Conservation (phyloP, 306 rosid genomes). For the Fragaria iinumae region DNA sequence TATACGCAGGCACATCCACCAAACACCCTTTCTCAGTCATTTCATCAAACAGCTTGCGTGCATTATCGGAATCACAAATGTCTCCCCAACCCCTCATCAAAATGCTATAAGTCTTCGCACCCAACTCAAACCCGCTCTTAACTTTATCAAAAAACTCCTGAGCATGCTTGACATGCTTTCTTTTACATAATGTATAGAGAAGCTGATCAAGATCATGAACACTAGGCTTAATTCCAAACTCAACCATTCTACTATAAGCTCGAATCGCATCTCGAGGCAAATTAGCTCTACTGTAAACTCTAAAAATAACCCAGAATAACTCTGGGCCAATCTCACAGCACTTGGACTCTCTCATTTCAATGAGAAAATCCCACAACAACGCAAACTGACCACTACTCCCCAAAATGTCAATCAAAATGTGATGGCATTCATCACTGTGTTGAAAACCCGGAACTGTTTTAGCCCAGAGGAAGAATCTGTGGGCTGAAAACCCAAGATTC, state of each 20-base stretch:
- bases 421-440: conserved; percentile 61
- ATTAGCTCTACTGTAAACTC: conserved; percentile 63
- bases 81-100: conserved; percentile 82
- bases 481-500: conserved; percentile 72
- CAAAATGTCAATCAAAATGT: conserved; percentile 66
- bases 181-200: conserved; percentile 57
- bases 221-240: conserved; percentile 62
- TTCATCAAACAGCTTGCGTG: conserved; percentile 66
- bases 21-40: conserved; percentile 60
- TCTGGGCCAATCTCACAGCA: conserved; percentile 46
- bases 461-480: conserved; percentile 94
- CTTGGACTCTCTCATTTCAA: conserved; percentile 52
- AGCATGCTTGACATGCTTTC: conserved; percentile 67
- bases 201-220: conserved; percentile 70
- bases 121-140: conserved; percentile 46
- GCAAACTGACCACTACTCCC: conserved; percentile 76
- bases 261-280: conserved; percentile 76
- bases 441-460: conserved; percentile 61
- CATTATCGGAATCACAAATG: conserved; percentile 50
- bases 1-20: conserved; percentile 68
- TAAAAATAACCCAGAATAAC: conserved; percentile 72
- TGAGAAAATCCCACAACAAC: conserved; percentile 81
- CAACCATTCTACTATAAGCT: conserved; percentile 71
- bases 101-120: conserved; percentile 63
- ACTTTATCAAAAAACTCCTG: conserved; percentile 63